Evolutionary conservation across 306 rosid genomes (phyloP), one percentile per base, ranked within the genome.

Genomic region (Lotus japonicus): DNA sequence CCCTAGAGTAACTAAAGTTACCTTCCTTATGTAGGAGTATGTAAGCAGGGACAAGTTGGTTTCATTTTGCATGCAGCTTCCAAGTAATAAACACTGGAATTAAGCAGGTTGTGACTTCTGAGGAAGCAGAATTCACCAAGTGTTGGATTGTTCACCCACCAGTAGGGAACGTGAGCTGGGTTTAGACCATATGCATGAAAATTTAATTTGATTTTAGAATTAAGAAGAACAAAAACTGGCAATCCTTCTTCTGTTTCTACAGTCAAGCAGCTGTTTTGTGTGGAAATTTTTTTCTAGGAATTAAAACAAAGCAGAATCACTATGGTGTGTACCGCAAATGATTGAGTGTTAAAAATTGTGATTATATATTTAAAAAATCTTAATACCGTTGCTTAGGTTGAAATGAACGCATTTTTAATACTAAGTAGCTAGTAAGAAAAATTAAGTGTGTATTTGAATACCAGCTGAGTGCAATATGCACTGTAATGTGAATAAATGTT

Each of bases 1-100:
- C 90, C 92, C 31, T 90, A 64, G 33, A 7, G 2, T 31, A 31
- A 0, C 4, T 17, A 46, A 11, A n/a, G 51, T 1, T 33, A 13
- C n/a, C 17, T 45, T 2, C 18, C 36, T 61, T 60, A 1, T 26
- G 4, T 26, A 1, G 31, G 31, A 26, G 23, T 21, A 21, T 9
- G 18, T 39, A 18, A 11, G 35, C 12, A n/a, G 23, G 15, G 49
- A 35, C 12, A 33, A 31, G 26, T 15, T 58, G 15, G 26, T 21
- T 21, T 21, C 26, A 1, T 38, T 43, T 58, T 9, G 64, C 45
- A 19, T 51, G 57, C n/a, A 50, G 55, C 28, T 39, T 1, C 12
- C 43, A 9, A 39, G 11, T 39, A 9, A 50, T 16, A 16, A 50
- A 50, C 28, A 2, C 28, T 9, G n/a, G 56, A 50, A 50, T 6